Conservation (phyloP, 805 yeast genomes). For the Monosporozyma servazzii region DNA sequence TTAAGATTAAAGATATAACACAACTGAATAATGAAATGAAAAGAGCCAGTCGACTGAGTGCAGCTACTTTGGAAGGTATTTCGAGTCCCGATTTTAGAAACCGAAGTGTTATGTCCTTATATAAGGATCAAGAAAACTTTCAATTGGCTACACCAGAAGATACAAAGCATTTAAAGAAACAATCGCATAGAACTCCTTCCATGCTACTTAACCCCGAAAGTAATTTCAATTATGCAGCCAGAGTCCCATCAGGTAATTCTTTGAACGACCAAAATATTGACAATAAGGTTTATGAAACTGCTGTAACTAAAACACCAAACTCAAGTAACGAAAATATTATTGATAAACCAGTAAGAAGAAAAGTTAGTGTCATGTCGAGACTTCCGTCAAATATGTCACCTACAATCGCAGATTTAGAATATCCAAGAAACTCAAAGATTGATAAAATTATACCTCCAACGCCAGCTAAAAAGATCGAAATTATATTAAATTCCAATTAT, state of each 20-base stretch:
- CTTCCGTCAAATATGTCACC: constrained; percentile 16
- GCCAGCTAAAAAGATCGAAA: constrained; percentile 55
- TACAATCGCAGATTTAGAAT: constrained; percentile 29
- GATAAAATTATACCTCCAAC: constrained; percentile 51
- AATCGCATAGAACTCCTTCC: constrained; percentile 18
- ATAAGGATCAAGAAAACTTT: constrained; percentile 13
- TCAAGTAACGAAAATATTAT: background rate
- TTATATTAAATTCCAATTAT: constrained; percentile 27
- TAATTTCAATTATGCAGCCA: constrained; percentile 11
- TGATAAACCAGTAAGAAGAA: constrained; percentile 1
- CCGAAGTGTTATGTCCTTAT: constrained; percentile 24
- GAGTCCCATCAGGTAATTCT: background rate
- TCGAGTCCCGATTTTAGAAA: constrained; percentile 28
- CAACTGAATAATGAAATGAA: constrained; percentile 10
- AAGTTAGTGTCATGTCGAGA: constrained; percentile 12
- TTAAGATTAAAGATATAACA: constrained; percentile 17
- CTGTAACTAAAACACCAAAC: background rate
- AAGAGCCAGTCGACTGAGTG: constrained; percentile 23
- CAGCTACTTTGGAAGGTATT: constrained; percentile 22
- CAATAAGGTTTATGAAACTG: background rate
- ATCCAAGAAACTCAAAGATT: constrained; percentile 38
- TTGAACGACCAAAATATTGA: background rate
- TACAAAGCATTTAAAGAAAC: constrained; percentile 3
- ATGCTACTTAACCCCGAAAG: constrained; percentile 26
- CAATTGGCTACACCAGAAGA: constrained; percentile 13